These are phyloP conservation scores for Tarenaya hassleriana DNA, from an alignment of 345 rosid genomes.

Conservation along the genomic window DNA sequence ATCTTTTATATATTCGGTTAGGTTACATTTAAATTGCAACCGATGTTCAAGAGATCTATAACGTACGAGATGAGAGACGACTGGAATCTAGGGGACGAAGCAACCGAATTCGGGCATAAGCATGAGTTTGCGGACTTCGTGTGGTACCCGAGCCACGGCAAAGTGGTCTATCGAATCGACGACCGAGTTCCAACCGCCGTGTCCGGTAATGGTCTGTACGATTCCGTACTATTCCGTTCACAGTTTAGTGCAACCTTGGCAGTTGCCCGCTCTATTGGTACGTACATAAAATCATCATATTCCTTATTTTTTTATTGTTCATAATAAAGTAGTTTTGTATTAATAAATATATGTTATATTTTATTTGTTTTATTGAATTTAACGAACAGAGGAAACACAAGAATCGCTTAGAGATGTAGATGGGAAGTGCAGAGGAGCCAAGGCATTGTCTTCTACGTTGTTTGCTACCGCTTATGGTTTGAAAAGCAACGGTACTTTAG, in stretches of 20 bases:
- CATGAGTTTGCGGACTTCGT: slow-evolving; percentile 53
- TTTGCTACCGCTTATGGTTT: too few species aligned
- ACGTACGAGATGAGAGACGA: slow-evolving; percentile 32
- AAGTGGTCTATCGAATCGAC: slow-evolving; percentile 47
- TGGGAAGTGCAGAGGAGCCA: too few species aligned
- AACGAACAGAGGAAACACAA: too few species aligned
- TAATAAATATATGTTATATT: too few species aligned
- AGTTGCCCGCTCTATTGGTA: slow-evolving; percentile 35
- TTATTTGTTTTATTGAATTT: too few species aligned
- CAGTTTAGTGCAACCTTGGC: slow-evolving; percentile 23
- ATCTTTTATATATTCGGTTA: too few species aligned
- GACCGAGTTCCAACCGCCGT: slow-evolving; percentile 33
- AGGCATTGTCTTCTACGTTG: too few species aligned
- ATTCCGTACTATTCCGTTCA: slow-evolving; percentile 41
- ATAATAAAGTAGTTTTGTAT: too few species aligned
- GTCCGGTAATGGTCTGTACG: slow-evolving; percentile 41
- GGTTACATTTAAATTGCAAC: slow-evolving; percentile 47
- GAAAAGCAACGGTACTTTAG: too few species aligned
- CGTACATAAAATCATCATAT: not conserved
- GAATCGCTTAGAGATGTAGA: too few species aligned
- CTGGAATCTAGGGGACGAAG: slow-evolving; percentile 33
- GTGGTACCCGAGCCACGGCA: slow-evolving; percentile 55
- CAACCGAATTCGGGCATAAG: slow-evolving; percentile 29
- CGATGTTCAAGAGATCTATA: slow-evolving; percentile 51
- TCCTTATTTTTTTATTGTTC: too few species aligned